Percentiles rank a stretch among this genome's conserved stretches.
Conservation (phyloP, 208 protist species). For the Wallacemonas sp. region DNA sequence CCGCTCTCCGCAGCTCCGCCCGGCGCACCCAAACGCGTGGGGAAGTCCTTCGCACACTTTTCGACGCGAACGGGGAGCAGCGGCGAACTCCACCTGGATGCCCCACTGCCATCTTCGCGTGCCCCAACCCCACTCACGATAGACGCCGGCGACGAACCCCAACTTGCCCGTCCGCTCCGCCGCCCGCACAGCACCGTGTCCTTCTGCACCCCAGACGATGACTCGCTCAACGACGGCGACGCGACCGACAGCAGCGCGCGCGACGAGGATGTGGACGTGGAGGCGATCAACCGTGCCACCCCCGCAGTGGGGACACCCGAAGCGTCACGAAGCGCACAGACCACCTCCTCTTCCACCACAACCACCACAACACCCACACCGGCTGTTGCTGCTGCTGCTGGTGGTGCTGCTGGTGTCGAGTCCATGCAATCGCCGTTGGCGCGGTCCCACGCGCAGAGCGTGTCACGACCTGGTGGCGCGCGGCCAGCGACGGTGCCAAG, state of each 20-base stretch:
- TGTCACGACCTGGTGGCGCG: background rate
- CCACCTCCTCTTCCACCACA: too few relatives aligned
- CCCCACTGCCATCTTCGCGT: background rate
- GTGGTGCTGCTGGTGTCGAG: too few relatives aligned
- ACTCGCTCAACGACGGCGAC: background rate
- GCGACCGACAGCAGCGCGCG: too few relatives aligned
- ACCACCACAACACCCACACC: too few relatives aligned
- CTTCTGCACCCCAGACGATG: constrained; percentile 9
- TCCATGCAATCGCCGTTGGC: too few relatives aligned
- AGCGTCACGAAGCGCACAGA: too few relatives aligned
- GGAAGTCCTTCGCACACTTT: background rate
- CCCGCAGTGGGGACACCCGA: too few relatives aligned
- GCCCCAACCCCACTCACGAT: background rate
- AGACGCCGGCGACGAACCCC: too few relatives aligned
- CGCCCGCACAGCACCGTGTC: constrained; percentile 11
- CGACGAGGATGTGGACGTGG: background rate
- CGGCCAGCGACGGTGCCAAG: background rate
- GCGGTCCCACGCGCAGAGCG: too few relatives aligned
- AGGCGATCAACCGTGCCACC: background rate
- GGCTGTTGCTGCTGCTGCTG: too few relatives aligned
- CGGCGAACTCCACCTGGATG: background rate
- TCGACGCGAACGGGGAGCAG: background rate
- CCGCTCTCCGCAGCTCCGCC: background rate
- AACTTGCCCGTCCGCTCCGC: background rate
- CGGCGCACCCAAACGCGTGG: background rate